phyloP scores from a whole-genome alignment of 345 rosid genomes.

The Erodium maritimum region DNA sequence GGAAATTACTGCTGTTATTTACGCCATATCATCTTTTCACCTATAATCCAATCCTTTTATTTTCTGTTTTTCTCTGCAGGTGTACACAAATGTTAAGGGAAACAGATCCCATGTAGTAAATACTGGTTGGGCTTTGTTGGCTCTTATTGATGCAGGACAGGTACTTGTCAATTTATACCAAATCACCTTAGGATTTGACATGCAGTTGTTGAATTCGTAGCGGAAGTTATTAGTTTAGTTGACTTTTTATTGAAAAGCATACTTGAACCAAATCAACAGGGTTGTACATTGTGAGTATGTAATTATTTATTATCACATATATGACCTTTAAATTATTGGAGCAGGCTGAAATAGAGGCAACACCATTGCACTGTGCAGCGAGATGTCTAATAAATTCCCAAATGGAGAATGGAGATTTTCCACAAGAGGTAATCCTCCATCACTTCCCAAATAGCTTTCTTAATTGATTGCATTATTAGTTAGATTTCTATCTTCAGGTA shows the following conservation, averaged over 20 bases:
- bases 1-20: too few relatives aligned
- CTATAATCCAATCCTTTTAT: neutral
- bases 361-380: slow-evolving; percentile 16
- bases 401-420: slow-evolving; percentile 20
- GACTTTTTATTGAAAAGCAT: neutral
- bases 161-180: slow-evolving; percentile 9
- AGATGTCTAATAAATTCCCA: slow-evolving; percentile 15
- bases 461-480: neutral
- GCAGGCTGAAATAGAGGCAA: slow-evolving; percentile 11
- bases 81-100: slow-evolving; percentile 27
- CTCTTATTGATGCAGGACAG: slow-evolving; percentile 46
- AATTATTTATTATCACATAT: neutral
- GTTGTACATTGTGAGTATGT: neutral
- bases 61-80: slow-evolving; percentile 15
- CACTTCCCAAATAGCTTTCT: neutral
- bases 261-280: neutral
- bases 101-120: slow-evolving; percentile 26
- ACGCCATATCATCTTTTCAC: neutral
- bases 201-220: neutral
- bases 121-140: slow-evolving; percentile 39
- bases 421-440: slow-evolving; percentile 13
- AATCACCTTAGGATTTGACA: neutral
- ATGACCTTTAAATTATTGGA: neutral
- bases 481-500: neutral
- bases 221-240: neutral